Conservation (phyloP, 352 stramenopile species). For the Phytophthora pisi region DNA sequence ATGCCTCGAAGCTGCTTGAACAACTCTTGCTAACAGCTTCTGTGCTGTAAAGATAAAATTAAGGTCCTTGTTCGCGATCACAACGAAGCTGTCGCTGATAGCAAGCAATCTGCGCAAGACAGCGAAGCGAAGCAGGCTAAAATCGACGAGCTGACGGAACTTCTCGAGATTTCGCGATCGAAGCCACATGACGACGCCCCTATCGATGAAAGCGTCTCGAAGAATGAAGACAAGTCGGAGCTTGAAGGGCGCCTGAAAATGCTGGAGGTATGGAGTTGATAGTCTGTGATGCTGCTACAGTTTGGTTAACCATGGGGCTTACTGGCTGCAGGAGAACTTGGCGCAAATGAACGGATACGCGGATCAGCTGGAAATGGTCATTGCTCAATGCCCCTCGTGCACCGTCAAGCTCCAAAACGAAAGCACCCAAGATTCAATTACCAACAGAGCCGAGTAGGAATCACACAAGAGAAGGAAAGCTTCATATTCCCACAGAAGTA, state of each 20-base stretch:
- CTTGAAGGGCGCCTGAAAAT: conserved; percentile 56
- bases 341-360: conserved; percentile 81
- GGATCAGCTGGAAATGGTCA: conserved; percentile 79
- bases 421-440: conserved; percentile 53
- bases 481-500: conserved; percentile 35
- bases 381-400: conserved; percentile 70
- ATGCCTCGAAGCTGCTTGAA: not conserved
- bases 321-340: conserved; percentile 64
- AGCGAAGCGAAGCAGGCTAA: conserved; percentile 38
- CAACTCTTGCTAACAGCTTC: not conserved
- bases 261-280: conserved; percentile 53
- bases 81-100: conserved; percentile 5
- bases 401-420: conserved; percentile 75
- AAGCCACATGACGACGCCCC: conserved; percentile 7
- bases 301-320: conserved; percentile 3
- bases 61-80: conserved; percentile 33
- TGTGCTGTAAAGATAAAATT: conserved; percentile 36
- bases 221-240: conserved; percentile 27
- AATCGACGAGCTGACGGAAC: conserved; percentile 46
- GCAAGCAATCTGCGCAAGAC: conserved; percentile 14
- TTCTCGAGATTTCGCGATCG: conserved; percentile 29
- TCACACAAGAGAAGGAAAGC: conserved; percentile 12
- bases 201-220: not conserved
- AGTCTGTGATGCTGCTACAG: not conserved
- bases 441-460: conserved; percentile 29